A percentile compares a stretch with the other conserved stretches of the same genome.
Conservation (phyloP, 2,329 filamentous ascomycete genomes). For the Paecilomyces sp. region DNA sequence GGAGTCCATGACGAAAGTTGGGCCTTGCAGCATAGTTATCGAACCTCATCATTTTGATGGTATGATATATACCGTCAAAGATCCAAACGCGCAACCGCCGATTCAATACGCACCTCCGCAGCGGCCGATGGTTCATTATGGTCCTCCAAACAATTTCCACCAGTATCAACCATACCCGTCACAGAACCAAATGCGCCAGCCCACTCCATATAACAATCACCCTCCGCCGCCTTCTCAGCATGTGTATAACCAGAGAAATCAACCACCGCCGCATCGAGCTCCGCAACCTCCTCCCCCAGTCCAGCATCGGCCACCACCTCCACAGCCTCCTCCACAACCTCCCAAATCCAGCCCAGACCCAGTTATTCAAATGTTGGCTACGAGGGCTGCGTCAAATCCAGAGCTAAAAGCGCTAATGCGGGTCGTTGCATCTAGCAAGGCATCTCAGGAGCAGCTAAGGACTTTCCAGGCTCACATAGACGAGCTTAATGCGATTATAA, state of each 20-base stretch:
- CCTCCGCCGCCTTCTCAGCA: constrained; percentile 15
- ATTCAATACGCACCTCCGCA: constrained; percentile 32
- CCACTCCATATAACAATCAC: constrained; percentile 13
- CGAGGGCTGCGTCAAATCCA: constrained; percentile 41
- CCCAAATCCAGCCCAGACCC: constrained; percentile 41
- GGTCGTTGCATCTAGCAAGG: constrained; percentile 43
- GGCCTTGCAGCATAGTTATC: constrained; percentile 52
- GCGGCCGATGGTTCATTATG: constrained; percentile 37
- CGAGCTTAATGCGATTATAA: constrained; percentile 44
- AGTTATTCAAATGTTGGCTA: constrained; percentile 48
- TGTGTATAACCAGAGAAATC: constrained; percentile 16
- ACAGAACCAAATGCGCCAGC: constrained; percentile 19
- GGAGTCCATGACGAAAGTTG: constrained; percentile 49
- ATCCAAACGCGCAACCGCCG: constrained; percentile 33
- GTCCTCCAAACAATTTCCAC: constrained; percentile 32
- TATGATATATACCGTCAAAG: constrained; percentile 49
- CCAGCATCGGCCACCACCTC: constrained; percentile 19
- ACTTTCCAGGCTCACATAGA: constrained; percentile 46
- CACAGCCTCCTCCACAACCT: constrained; percentile 23
- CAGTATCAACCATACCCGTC: constrained; percentile 34
- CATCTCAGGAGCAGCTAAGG: constrained; percentile 41
- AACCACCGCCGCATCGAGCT: constrained; percentile 12
- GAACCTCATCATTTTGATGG: constrained; percentile 59
- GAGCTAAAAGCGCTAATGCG: constrained; percentile 45
- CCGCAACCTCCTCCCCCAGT: constrained; percentile 9